Conservation (phyloP, 2,329 filamentous ascomycete species). For the Fusarium beomiforme region DNA sequence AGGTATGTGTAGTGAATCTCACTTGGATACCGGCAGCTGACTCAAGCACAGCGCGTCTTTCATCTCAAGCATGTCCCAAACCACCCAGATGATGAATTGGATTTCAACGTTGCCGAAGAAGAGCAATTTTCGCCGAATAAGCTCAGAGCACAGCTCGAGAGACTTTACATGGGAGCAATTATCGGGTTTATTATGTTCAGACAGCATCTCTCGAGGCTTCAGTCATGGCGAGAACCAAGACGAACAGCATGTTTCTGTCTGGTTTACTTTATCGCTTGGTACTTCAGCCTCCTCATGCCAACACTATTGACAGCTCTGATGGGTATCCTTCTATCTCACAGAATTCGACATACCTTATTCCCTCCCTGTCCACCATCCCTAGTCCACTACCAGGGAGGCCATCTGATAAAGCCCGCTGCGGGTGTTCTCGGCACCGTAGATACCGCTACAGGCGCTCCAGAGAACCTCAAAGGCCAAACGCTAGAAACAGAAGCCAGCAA, state of each 20-base stretch:
- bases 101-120: conserved; percentile 64
- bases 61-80: conserved; percentile 4
- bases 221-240: conserved; percentile 78
- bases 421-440: conserved; percentile 78
- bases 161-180: conserved; percentile 77
- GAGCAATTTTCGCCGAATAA: conserved; percentile 87
- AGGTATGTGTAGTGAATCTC: not conserved
- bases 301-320: conserved; percentile 65
- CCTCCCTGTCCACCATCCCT: conserved; percentile 79
- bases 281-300: conserved; percentile 72
- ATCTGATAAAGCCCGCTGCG: conserved; percentile 77
- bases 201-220: conserved; percentile 77
- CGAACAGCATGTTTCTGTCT: conserved; percentile 59
- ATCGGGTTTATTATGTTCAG: not conserved
- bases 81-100: not conserved
- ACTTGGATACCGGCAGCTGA: rapidly evolving
- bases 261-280: conserved; percentile 71
- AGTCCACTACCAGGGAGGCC: conserved; percentile 72
- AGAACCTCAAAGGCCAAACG: conserved; percentile 81
- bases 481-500: conserved; percentile 83
- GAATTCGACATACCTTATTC: conserved; percentile 69
- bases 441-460: conserved; percentile 79
- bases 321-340: conserved; percentile 71
- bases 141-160: conserved; percentile 77
- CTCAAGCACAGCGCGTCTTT: not conserved